Evolutionary conservation across 768 basidiomycete genomes (phyloP), one percentile per base, ranked within the genome.

Genomic region (Boletus barrowsii): DNA sequence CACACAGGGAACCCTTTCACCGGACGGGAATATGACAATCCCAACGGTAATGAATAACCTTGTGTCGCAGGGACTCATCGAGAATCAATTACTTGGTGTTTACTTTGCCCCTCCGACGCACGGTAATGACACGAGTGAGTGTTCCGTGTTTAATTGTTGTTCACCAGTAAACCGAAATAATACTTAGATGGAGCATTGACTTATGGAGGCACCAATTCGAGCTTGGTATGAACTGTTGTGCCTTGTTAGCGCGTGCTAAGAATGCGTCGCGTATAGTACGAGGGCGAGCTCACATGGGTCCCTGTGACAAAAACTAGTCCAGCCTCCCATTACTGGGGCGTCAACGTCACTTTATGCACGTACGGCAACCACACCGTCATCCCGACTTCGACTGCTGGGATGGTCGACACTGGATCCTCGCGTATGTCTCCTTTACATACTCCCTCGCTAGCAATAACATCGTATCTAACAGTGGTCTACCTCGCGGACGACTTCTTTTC

Each of bases 1-100:
- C 37, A 18, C n/a, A 7, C 37, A 3, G 11, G 9, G n/a, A 15
- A 9, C 37, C 11, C n/a, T 39, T 14, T 39, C 8, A 4, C 14
- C 14, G 8, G n/a, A 39, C 17, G 9, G 5, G 14, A 39, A 39
- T 39, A 17, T 51, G 13, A 32, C 30, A 10, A 56, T 65, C 24
- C 66, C 67, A 22, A 70, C 69, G 6, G 56, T 67, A 13, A 65
- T 64, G 53, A 30, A 62, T 42, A 68, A 68, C 36, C 63, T 67
- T 6, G 40, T 62, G 30, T 51, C 55, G 1, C 64, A 70, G 37
- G 49, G 56, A 18, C 41, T 58, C 3, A 51, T 66, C 32, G 4
- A 58, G 15, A 11, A 57, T 2, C 40, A 63, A 30, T 42, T 63
- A 17, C 26, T 69, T 1, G 60, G 60, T 15, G 33, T 69, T 11